Base-by-base conservation (phyloP, 441 rosid species). In the Oxalis stricta region DNA sequence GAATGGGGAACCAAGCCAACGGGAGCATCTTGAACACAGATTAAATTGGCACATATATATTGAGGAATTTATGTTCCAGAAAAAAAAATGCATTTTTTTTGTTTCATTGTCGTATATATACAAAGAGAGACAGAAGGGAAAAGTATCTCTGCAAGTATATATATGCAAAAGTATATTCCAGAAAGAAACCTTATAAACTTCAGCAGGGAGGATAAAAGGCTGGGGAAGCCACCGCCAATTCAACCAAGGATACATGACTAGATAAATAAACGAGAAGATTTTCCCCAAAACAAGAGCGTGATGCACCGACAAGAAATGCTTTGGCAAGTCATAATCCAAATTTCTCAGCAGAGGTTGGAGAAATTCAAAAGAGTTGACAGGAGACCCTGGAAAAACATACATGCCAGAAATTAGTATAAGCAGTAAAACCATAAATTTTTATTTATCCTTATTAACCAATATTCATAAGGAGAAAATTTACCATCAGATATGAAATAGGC, bases 401-500 rank as follows among this genome's bases (percentile, higher is more conserved):
- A n/a, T n/a, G n/a, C 5, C 36, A 3, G 19, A 20, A n/a, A 18
- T 7, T 37, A 23, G 22, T 15, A 14, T 5, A 15, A 30, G 20
- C 46, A 18, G 30, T 5, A 37, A 42, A 50, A 37, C 47, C 7
- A 5, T 18, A 37, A 33, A n/a, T n/a, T n/a, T n/a, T n/a, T n/a
- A n/a, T 38, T 49, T 19, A 12, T 23, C 18, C 32, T 26, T 18
- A 34, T 12, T 18, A 14, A 14, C 6, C 17, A 22, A 7, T 38
- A 15, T 13, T 28, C 12, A 44, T 45, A 19, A 19, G 22, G 26
- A 32, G 16, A 1, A 17, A 45, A 12, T 10, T 56, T 75, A 84
- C 97, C 95, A 57, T 88, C 95, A 28, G 91, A 89, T 54, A 82
- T 82, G 31, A 89, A 91, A 63, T 91, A 85, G 17, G 94, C 78